A percentile compares a stretch with the other conserved stretches of the same genome.
Conservation (phyloP, 2,329 filamentous ascomycete genomes). For the Ilyonectria destructans region DNA sequence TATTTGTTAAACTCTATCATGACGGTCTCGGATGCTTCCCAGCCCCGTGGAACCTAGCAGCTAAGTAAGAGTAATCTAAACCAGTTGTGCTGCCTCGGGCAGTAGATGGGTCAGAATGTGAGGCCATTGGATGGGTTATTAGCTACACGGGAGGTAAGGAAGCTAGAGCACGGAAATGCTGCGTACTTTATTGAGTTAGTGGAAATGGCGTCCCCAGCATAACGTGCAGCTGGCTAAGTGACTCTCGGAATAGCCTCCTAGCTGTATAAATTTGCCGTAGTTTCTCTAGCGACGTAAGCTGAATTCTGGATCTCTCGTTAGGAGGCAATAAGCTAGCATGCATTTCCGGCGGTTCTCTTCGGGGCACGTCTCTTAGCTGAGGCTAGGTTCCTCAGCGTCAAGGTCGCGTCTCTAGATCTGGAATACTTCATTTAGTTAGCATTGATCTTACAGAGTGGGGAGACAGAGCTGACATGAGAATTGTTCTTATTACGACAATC, state of each 20-base stretch:
- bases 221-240: background rate
- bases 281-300: background rate
- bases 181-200: too few species aligned
- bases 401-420: conserved; percentile 27
- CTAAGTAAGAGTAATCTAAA: too few species aligned
- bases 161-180: too few species aligned
- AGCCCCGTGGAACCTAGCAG: too few species aligned
- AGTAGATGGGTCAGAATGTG: too few species aligned
- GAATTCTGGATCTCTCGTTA: background rate
- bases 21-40: too few species aligned
- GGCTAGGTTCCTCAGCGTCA: conserved; percentile 25
- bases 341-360: background rate
- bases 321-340: background rate
- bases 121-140: too few species aligned
- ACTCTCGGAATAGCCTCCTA: conserved; percentile 1
- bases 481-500: conserved; percentile 11
- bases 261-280: background rate
- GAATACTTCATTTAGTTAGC: too few species aligned
- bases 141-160: too few species aligned
- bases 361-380: conserved; percentile 24
- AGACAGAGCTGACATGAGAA: conserved; percentile 24
- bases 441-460: conserved; percentile 19
- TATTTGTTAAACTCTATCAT: too few species aligned
- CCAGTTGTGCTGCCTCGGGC: too few species aligned
- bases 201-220: too few species aligned